Conservation (phyloP, 2,329 filamentous ascomycete species). For the Phialocephala subalpina region DNA sequence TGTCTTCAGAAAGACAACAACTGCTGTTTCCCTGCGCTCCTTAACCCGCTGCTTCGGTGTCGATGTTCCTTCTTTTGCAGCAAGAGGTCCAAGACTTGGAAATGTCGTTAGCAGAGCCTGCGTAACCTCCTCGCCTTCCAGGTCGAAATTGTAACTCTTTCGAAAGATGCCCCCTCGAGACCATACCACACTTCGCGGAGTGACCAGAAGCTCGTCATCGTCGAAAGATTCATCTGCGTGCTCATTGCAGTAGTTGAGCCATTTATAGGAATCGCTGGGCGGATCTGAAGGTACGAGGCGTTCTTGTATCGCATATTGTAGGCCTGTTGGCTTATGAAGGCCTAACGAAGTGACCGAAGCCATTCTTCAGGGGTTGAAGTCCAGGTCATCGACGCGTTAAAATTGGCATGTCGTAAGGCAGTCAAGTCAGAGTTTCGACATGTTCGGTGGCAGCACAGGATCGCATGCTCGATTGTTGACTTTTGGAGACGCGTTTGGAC, state of each 20-base stretch:
- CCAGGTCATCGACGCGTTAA: slow-evolving; percentile 30
- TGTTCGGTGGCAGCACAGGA: background rate
- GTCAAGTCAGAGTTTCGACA: background rate
- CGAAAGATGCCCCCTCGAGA: slow-evolving; percentile 85
- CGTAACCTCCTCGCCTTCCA: slow-evolving; percentile 86
- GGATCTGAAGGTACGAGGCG: slow-evolving; percentile 76
- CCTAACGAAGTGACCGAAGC: slow-evolving; percentile 90
- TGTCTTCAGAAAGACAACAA: slow-evolving; percentile 91
- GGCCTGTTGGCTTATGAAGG: slow-evolving; percentile 84
- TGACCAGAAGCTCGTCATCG: slow-evolving; percentile 44
- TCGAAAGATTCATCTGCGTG: slow-evolving; percentile 45
- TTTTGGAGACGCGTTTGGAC: slow-evolving; percentile 11
- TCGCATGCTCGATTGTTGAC: background rate
- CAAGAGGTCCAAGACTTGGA: slow-evolving; percentile 50
- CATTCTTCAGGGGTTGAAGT: slow-evolving; percentile 62
- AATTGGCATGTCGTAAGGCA: slow-evolving; percentile 23
- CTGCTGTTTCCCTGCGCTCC: slow-evolving; percentile 61
- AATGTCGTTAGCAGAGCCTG: slow-evolving; percentile 90
- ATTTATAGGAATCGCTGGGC: slow-evolving; percentile 72
- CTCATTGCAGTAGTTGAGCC: slow-evolving; percentile 69
- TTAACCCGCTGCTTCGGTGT: slow-evolving; percentile 39
- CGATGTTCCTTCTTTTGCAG: slow-evolving; percentile 32
- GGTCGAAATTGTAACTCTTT: slow-evolving; percentile 84
- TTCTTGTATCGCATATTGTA: slow-evolving; percentile 85
- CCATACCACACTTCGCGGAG: slow-evolving; percentile 66